Percentiles rank a stretch among this genome's conserved stretches.
Evolutionary conservation across 2,329 filamentous ascomycete species (phyloP).

Genomic region (Fusarium brachygibbosum): DNA sequence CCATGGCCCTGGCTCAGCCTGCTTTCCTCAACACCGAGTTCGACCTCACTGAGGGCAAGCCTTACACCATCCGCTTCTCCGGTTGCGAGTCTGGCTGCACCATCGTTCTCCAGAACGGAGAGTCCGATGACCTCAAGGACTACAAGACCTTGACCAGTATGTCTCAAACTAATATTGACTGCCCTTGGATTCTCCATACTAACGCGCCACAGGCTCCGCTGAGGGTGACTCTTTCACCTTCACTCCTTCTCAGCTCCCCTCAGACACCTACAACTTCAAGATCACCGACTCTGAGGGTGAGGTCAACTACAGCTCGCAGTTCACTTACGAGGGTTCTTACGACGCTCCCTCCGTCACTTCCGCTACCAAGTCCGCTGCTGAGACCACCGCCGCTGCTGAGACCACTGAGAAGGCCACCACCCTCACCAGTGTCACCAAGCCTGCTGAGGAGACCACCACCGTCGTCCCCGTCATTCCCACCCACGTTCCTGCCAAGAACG

Average conservation of each 20-base stretch:
- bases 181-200: not conserved
- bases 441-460: constrained; percentile 25
- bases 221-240: constrained; percentile 48
- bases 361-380: constrained; percentile 22
- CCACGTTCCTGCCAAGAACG: constrained; percentile 32
- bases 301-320: constrained; percentile 54
- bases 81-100: constrained; percentile 54
- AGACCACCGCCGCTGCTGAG: constrained; percentile 29
- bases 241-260: constrained; percentile 47
- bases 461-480: constrained; percentile 37
- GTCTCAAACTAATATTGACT: constrained; percentile 2
- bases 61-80: constrained; percentile 52
- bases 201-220: constrained; percentile 28
- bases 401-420: constrained; percentile 38
- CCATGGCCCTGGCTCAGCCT: constrained; percentile 50
- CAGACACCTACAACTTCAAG: constrained; percentile 55
- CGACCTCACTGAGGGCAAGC: constrained; percentile 48
- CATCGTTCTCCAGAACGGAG: constrained; percentile 53
- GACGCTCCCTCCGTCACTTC: constrained; percentile 31
- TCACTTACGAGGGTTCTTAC: constrained; percentile 49
- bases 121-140: constrained; percentile 47
- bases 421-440: constrained; percentile 39
- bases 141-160: constrained; percentile 53
- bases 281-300: constrained; percentile 50
- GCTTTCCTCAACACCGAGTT: constrained; percentile 53